Evolutionary conservation across 164 flowering plant genomes (phyloP), one percentile per base, ranked within the genome.

Genomic region (Buxus sempervirens): DNA sequence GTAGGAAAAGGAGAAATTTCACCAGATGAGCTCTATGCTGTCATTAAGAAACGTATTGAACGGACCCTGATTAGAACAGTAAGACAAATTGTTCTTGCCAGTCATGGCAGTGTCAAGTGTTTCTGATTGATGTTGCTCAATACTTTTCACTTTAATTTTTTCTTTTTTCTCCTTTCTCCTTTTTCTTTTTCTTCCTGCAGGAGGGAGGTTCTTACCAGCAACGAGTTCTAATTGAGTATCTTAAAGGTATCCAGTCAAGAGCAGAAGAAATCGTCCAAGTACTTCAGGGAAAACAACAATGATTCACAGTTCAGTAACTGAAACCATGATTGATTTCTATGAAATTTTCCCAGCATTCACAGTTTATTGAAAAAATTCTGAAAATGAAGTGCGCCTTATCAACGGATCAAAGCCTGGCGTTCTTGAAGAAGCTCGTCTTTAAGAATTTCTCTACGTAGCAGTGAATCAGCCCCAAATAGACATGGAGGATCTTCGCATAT

Each of bases 191-290:
- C 6, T 48, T 27, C 5, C 26, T 72, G 64, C 82, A 91, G 95
- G 97, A 88, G 70, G 91, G 97, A 72, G 98, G 93, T 56, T 94
- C 97, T 23, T 91, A 88, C 78, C 85, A 84, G 76, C 98, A 94
- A 69, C 86, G 97, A 2, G 67, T 94, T 61, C 86, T 90, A 36
- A 78, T 72, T 0, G 97, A 93, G 78, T 88, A 86, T 73, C 76
- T 91, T 5, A 88, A 82, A 75, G 98, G 96, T 70, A 94, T 94
- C 57, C 83, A 90, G 72, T 76, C 82, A 27, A 87, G 91, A 84
- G 78, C 93, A 19, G 91, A 90, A 77, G 90, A 87, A 66, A 71
- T 90, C 49, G 81, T 83, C 54, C 72, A 81, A 68, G 80, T 79
- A 45, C 87, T 94, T 74, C 76, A 75, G 63, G 85, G 83, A 28